Conservation (phyloP, 163 green algal genomes). For the Prototheca cutis region DNA sequence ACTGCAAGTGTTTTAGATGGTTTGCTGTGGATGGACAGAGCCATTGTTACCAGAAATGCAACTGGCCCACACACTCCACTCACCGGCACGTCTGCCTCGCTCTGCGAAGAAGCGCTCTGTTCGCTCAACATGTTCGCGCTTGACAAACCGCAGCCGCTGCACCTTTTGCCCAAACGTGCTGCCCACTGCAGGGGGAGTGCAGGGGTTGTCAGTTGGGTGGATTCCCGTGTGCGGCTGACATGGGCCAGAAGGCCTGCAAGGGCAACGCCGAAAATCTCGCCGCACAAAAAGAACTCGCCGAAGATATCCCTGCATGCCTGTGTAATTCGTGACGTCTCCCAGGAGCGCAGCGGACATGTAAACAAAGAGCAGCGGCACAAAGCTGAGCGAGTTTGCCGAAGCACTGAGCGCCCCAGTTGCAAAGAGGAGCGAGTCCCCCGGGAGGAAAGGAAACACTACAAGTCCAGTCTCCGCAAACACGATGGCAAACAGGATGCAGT, state of each 20-base stretch:
- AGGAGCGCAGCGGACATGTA: conserved; percentile 70
- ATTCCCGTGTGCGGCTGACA: no score
- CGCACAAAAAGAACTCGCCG: no score
- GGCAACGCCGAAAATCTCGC: no score
- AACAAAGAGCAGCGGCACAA: conserved; percentile 44
- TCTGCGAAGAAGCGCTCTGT: conserved; percentile 67
- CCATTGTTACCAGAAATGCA: neutral
- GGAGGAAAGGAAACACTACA: conserved; percentile 84
- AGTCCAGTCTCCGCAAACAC: conserved; percentile 87
- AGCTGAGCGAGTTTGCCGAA: no score
- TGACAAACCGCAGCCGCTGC: conserved; percentile 37
- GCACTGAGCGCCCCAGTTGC: conserved; percentile 73
- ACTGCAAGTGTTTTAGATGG: no score
- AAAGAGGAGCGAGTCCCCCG: conserved; percentile 86
- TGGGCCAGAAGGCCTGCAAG: no score
- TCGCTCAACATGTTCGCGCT: conserved; percentile 56
- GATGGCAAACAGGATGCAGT: conserved; percentile 79
- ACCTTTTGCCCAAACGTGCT: conserved; percentile 44
- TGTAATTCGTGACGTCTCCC: conserved; percentile 86
- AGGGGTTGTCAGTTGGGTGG: neutral
- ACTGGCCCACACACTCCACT: conserved; percentile 1
- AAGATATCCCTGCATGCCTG: no score
- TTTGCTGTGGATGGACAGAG: neutral
- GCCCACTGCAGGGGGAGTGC: conserved; percentile 36
- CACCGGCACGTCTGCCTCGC: conserved; percentile 72